Conservation (phyloP, 2,329 filamentous ascomycete species). For the Achaetomium macrosporum region DNA sequence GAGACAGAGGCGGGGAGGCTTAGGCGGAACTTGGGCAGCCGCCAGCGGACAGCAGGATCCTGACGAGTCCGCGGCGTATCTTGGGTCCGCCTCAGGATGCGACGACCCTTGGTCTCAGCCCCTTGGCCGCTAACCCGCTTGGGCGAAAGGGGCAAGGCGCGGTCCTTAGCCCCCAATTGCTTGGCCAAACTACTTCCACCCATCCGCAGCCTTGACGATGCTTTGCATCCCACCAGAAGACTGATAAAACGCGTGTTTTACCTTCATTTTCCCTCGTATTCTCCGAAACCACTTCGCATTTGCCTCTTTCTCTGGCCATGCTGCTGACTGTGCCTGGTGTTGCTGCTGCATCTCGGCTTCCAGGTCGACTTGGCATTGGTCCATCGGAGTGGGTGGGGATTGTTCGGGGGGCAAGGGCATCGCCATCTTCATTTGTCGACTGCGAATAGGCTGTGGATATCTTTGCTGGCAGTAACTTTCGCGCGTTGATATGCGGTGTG, state of each 20-base stretch:
- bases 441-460: background rate
- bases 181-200: no score
- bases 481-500: background rate
- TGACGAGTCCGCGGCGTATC: constrained; percentile 20
- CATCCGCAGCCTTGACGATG: no score
- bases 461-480: background rate
- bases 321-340: background rate
- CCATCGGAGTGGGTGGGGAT: background rate
- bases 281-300: background rate
- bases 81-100: constrained; percentile 17
- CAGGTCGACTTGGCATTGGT: background rate
- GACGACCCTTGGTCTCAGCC: background rate
- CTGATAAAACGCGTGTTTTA: background rate
- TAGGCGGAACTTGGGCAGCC: constrained; percentile 9
- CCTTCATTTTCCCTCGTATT: background rate
- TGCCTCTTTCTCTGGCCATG: background rate
- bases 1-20: constrained; percentile 8
- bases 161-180: no score
- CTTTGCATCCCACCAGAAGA: no score
- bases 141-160: no score
- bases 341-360: background rate
- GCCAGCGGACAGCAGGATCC: constrained; percentile 5
- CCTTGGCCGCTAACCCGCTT: no score
- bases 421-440: constrained; percentile 8
- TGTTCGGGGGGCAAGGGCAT: background rate